These are phyloP conservation scores for Acidomyces sp. DNA, from an alignment of 495 filamentous ascomycete genomes.

Conservation along the genomic window DNA sequence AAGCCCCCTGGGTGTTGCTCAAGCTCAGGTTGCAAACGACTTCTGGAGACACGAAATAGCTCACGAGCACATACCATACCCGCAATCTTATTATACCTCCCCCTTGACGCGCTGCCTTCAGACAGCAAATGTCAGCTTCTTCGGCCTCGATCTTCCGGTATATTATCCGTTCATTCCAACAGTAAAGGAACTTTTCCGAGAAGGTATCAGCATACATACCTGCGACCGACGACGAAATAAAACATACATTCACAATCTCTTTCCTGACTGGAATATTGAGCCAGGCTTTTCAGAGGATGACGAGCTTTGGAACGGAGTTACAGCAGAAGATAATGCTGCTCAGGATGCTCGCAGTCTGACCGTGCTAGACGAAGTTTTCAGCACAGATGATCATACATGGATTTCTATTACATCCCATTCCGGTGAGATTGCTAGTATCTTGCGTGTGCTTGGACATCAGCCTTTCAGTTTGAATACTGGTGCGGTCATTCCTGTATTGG, in stretches of 20 bases:
- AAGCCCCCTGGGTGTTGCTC: slow-evolving; percentile 43
- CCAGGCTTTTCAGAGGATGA: slow-evolving; percentile 38
- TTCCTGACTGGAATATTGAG: slow-evolving; percentile 51
- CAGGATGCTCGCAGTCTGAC: slow-evolving; percentile 41
- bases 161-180: slow-evolving; percentile 42
- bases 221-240: slow-evolving; percentile 57
- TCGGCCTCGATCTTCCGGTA: slow-evolving; percentile 38
- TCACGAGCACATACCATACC: slow-evolving; percentile 44
- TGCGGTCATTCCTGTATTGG: slow-evolving; percentile 56
- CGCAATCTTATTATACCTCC: slow-evolving; percentile 53
- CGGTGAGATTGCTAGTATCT: slow-evolving; percentile 46
- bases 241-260: slow-evolving; percentile 42
- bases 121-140: slow-evolving; percentile 52
- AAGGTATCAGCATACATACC: slow-evolving; percentile 61
- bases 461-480: slow-evolving; percentile 50
- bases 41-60: slow-evolving; percentile 50
- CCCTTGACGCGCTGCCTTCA: slow-evolving; percentile 55
- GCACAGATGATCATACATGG: slow-evolving; percentile 43
- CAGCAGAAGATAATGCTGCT: slow-evolving; percentile 29
- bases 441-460: slow-evolving; percentile 49
- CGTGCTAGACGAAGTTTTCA: slow-evolving; percentile 53
- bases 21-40: slow-evolving; percentile 47
- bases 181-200: slow-evolving; percentile 58
- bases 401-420: slow-evolving; percentile 59
- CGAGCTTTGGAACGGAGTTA: slow-evolving; percentile 24